These are phyloP conservation scores for Diutina neorugosa DNA, from an alignment of 1,139 yeast genomes.

Conservation along the genomic window DNA sequence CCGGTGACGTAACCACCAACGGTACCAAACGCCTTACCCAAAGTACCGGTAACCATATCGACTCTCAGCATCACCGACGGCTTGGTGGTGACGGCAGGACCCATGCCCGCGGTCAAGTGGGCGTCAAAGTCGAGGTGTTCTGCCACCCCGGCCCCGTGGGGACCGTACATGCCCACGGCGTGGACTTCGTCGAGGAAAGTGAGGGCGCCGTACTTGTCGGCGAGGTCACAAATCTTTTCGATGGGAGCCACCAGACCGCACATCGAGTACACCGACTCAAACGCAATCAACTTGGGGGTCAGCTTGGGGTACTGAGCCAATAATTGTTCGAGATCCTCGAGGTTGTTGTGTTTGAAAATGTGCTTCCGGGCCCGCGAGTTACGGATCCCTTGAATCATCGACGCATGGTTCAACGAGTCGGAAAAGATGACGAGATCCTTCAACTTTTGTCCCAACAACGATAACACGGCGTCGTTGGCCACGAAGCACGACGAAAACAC, in stretches of 20 bases:
- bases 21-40: slow-evolving; percentile 93
- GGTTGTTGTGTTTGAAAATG: slow-evolving; percentile 82
- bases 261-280: slow-evolving; percentile 96
- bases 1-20: slow-evolving; percentile 98
- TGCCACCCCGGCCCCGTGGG: slow-evolving; percentile 99
- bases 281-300: slow-evolving; percentile 89
- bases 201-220: slow-evolving; percentile 93
- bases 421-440: slow-evolving; percentile 85
- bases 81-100: slow-evolving; percentile 24
- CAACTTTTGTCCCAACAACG: slow-evolving; percentile 82
- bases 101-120: slow-evolving; percentile 56
- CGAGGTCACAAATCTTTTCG: slow-evolving; percentile 84
- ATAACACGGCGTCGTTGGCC: slow-evolving; percentile 93
- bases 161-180: slow-evolving; percentile 98
- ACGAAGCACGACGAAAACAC: slow-evolving; percentile 94
- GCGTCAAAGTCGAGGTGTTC: slow-evolving; percentile 86
- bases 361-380: slow-evolving; percentile 86
- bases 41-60: slow-evolving; percentile 93
- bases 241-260: slow-evolving; percentile 96
- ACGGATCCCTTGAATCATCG: slow-evolving; percentile 92
- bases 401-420: slow-evolving; percentile 90
- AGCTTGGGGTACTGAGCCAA: slow-evolving; percentile 72
- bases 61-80: slow-evolving; percentile 74
- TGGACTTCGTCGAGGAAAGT: slow-evolving; percentile 97
- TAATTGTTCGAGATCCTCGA: slow-evolving; percentile 66